Base-by-base conservation (phyloP, 768 basidiomycete genomes). In the Phanerochaete carnosa region DNA sequence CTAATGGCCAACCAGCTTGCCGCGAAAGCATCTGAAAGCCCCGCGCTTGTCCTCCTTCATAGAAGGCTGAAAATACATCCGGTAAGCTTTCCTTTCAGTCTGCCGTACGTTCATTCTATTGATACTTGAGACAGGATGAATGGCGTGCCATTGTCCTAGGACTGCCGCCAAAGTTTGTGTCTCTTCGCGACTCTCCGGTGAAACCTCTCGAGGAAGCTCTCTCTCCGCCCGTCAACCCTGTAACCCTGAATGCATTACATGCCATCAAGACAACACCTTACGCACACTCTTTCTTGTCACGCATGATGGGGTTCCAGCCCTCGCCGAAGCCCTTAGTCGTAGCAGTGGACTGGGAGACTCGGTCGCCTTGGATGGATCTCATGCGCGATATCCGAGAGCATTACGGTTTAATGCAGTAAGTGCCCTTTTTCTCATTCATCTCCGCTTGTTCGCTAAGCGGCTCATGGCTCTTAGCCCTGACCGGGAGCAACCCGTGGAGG, bases 361-460 rank as follows among this genome's bases (percentile, higher is more conserved):
- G 74, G 43, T 73, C 89, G 3, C 84, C 88, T 0, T 93, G 92
- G 92, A 86, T 87, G 80, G 73, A 79, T 37, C 79, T 94, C 46
- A 89, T 92, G 88, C 69, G 72, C 32, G 90, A 93, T 63, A 79
- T 94, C 45, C 77, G 81, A 53, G 83, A 82, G 2, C 91, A 94
- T 73, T 81, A 86, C 66, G 65, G 69, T 1, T 72, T 89, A 25
- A 74, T 81, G 33, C 84, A 88, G 91, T 92, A 64, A 60, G 85
- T 71, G 30, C 28, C 45, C 35, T 45, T 58, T 9, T 23, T 25
- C 11, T 2, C 9, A 25, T 19, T 29, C n/a, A 32, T 60, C 11
- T 39, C 26, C n/a, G n/a, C n/a, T n/a, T n/a, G n/a, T n/a, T n/a
- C n/a, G n/a, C 33, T 26, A 13, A 15, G 23, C 28, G n/a, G 19